Conservation (phyloP, 305 asterid genomes). For the Solanum hybrid region DNA sequence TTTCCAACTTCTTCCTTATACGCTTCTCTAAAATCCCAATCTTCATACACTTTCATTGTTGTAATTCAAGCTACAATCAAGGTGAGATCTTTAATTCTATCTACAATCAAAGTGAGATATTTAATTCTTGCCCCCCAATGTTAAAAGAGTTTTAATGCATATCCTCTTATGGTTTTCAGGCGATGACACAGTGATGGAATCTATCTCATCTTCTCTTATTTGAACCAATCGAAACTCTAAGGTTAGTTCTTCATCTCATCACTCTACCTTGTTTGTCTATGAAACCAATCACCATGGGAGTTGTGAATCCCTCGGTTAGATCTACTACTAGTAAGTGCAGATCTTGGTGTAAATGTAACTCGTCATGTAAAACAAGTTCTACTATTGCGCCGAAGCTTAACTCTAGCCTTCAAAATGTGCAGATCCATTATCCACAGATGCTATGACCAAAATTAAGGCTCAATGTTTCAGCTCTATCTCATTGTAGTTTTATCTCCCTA, state of each 20-base stretch:
- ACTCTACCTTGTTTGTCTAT: not conserved
- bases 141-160: no score
- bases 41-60: not conserved
- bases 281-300: not conserved
- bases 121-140: no score
- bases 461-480: not conserved
- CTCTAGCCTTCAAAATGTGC: not conserved
- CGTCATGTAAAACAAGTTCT: not conserved
- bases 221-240: no score
- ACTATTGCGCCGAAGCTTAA: not conserved
- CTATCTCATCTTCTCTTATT: no score
- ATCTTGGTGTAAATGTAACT: not conserved
- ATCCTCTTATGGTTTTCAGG: no score
- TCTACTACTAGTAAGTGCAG: not conserved
- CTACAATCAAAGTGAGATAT: no score
- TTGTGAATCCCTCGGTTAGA: not conserved
- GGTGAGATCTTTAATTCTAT: no score
- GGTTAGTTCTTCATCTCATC: no score
- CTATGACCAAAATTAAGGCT: not conserved
- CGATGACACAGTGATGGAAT: no score
- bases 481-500: not conserved
- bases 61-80: no score
- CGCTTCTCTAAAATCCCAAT: not conserved
- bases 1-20: not conserved
- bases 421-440: not conserved